Evolutionary conservation across 768 basidiomycete genomes (phyloP).

Genomic region (Phylloporus sp.): DNA sequence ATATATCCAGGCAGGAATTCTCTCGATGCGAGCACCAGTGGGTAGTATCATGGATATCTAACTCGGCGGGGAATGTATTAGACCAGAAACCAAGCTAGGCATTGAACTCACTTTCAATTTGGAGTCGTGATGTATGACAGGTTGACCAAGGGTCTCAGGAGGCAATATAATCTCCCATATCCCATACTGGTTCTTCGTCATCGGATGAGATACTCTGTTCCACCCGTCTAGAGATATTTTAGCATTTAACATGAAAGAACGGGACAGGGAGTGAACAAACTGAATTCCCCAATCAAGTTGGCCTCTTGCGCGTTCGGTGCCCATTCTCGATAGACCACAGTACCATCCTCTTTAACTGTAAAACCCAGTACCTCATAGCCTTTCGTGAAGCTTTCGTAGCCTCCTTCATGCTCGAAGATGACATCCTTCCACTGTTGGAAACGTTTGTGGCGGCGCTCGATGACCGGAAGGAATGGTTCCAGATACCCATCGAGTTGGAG

Average conservation of each 20-base stretch:
- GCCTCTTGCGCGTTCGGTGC: constrained; percentile 87
- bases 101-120: constrained; percentile 75
- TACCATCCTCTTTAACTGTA: constrained; percentile 60
- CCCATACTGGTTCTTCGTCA: constrained; percentile 82
- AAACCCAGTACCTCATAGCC: constrained; percentile 67
- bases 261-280: constrained; percentile 46
- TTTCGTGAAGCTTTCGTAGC: constrained; percentile 63
- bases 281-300: constrained; percentile 91
- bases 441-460: constrained; percentile 61
- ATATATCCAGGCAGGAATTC: constrained; percentile 89
- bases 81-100: background rate
- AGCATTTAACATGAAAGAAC: constrained; percentile 4
- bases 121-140: constrained; percentile 89
- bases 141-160: constrained; percentile 59
- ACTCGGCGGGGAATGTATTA: background rate
- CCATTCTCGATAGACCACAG: constrained; percentile 91
- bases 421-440: constrained; percentile 74
- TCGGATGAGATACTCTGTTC: constrained; percentile 80
- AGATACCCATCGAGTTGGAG: constrained; percentile 69
- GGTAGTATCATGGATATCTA: constrained; percentile 92
- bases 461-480: constrained; percentile 65
- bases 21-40: constrained; percentile 77
- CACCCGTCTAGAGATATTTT: constrained; percentile 64
- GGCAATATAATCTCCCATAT: constrained; percentile 85
- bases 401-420: constrained; percentile 79